Evolutionary conservation across 176 grass and related monocot species (phyloP).

Genomic region (Aechmea fasciata): DNA sequence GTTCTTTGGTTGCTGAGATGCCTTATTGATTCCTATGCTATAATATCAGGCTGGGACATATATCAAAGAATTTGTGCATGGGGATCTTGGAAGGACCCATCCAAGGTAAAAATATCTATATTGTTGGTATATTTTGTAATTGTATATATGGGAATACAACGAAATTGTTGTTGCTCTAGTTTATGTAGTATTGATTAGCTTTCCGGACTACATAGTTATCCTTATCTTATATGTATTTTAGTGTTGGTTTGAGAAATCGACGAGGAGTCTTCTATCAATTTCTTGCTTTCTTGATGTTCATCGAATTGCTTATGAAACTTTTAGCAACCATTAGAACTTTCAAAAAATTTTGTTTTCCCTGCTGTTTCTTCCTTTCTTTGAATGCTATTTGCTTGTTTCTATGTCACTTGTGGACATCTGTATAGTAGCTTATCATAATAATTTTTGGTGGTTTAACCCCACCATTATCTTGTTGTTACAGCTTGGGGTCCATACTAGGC

Average conservation of each 20-base stretch:
- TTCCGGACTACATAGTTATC: not conserved
- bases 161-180: not conserved
- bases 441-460: not conserved
- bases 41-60: constrained; percentile 80
- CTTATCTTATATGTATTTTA: not conserved
- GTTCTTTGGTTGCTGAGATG: constrained; percentile 2
- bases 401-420: no score
- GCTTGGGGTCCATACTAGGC: constrained; percentile 55
- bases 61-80: constrained; percentile 94
- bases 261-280: no score
- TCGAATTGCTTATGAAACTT: no score
- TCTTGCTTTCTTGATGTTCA: no score
- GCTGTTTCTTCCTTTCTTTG: no score
- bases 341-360: no score
- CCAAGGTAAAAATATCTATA: constrained; percentile 42
- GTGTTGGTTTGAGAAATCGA: no score
- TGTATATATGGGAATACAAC: not conserved
- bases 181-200: not conserved
- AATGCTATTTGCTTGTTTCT: not conserved
- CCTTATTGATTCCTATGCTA: constrained; percentile 10
- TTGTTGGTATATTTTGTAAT: constrained; percentile 3
- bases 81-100: constrained; percentile 87
- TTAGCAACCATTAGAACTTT: no score
- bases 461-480: constrained; percentile 29
- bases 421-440: not conserved